These are phyloP conservation scores for Moesziomyces antarcticus DNA, from an alignment of 1,284 basidiomycete species.

Conservation along the genomic window DNA sequence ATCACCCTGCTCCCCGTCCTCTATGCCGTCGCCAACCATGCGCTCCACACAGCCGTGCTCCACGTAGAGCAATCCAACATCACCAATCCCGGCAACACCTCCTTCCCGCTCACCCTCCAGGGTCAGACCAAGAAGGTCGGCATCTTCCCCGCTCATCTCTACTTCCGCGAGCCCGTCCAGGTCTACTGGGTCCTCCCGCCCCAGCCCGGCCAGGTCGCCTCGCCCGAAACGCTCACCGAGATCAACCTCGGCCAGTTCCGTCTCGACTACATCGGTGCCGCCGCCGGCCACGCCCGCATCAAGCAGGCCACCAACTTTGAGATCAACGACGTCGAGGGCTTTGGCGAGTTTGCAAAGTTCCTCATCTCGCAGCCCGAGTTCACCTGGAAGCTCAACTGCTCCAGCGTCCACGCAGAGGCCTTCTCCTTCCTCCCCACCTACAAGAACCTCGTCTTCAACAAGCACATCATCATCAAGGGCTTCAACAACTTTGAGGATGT, in stretches of 20 bases:
- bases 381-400: slow-evolving; percentile 77
- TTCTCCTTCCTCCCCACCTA: slow-evolving; percentile 69
- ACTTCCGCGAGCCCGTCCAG: slow-evolving; percentile 66
- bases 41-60: slow-evolving; percentile 65
- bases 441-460: slow-evolving; percentile 54
- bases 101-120: slow-evolving; percentile 66
- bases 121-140: slow-evolving; percentile 68
- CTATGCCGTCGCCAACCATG: slow-evolving; percentile 66
- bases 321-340: slow-evolving; percentile 64
- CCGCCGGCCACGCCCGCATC: slow-evolving; percentile 67
- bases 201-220: slow-evolving; percentile 32
- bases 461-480: slow-evolving; percentile 70
- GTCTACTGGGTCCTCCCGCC: slow-evolving; percentile 67
- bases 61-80: slow-evolving; percentile 67
- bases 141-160: slow-evolving; percentile 68
- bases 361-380: slow-evolving; percentile 78
- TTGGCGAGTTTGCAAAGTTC: slow-evolving; percentile 66
- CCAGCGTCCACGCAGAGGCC: slow-evolving; percentile 76
- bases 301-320: slow-evolving; percentile 67
- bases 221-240: slow-evolving; percentile 55
- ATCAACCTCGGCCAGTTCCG: slow-evolving; percentile 61
- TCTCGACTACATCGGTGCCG: slow-evolving; percentile 63
- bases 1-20: slow-evolving; percentile 66
- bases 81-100: slow-evolving; percentile 61
- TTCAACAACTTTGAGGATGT: slow-evolving; percentile 77